A percentile compares a stretch with the other conserved stretches of the same genome.
These are phyloP conservation scores for Corchorus olitorius DNA, from an alignment of 345 rosid species.

Conservation along the genomic window DNA sequence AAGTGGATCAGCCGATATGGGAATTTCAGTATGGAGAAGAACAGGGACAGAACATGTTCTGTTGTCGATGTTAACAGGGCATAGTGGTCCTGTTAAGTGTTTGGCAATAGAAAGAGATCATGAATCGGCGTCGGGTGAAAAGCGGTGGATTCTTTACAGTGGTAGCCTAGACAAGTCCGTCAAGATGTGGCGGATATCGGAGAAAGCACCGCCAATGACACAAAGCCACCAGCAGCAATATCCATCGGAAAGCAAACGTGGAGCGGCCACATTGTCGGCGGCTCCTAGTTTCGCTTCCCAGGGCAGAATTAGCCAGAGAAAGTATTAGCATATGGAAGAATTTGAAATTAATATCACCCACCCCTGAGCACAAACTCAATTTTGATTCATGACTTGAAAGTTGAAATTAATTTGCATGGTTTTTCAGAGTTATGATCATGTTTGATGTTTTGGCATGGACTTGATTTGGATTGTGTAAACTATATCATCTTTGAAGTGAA, in stretches of 20 bases:
- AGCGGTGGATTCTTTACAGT: slow-evolving; percentile 80
- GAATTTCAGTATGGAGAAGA: slow-evolving; percentile 80
- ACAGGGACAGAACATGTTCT: slow-evolving; percentile 49
- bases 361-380: not conserved
- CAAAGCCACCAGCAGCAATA: slow-evolving; percentile 11
- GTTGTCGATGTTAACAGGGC: slow-evolving; percentile 72
- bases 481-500: not conserved
- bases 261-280: slow-evolving; percentile 15
- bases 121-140: slow-evolving; percentile 44
- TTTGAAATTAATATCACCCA: not conserved
- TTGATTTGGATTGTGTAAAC: not conserved
- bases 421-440: not conserved
- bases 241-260: slow-evolving; percentile 18
- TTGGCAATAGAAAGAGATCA: slow-evolving; percentile 70
- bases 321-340: not conserved
- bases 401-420: not conserved
- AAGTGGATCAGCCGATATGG: slow-evolving; percentile 88
- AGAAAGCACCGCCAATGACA: slow-evolving; percentile 47
- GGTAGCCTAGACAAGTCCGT: slow-evolving; percentile 93
- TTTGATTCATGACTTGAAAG: not conserved
- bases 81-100: slow-evolving; percentile 88
- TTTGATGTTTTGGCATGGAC: not conserved
- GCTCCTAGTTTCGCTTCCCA: slow-evolving; percentile 50
- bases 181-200: slow-evolving; percentile 86
- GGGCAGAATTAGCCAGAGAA: slow-evolving; percentile 37